Evolutionary conservation across 164 flowering plant species (phyloP), one percentile per base, ranked within the genome.

Genomic region (Vitis rupestris): DNA sequence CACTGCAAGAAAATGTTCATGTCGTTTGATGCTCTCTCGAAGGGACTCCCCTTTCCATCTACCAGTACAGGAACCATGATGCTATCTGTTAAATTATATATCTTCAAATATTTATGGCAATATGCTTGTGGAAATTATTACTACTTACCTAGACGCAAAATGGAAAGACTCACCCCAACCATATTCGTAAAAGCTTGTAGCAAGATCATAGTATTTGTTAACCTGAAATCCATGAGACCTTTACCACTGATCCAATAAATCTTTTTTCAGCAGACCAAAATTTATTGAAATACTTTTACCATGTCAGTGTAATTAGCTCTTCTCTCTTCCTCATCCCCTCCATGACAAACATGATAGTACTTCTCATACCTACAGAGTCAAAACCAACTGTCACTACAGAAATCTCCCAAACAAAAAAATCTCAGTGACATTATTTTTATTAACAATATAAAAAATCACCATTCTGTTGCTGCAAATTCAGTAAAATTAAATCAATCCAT

Each of bases 151-250:
- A 74, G 76, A 87, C 15, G 97, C 99, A 87, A 96, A 96, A 79
- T 96, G 99, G 79, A 96, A 93, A 72, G 97, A 93, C 71, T 96
- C 98, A 62, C 99, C 98, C 99, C 99, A 96, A 57, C 99, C 99
- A 86, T 78, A 96, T 82, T 96, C 99, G 78, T 93, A 96, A 79
- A 96, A 96, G 85, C 99, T 96, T 61, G 99, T 96, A 23, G 74
- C 89, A 72, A 96, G 97, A 81, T 96, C 99, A 82, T 96, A 96
- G 76, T 96, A 96, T 71, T 93, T 96, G 76, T 93, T 93, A 16
- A 93, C 99, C 98, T 96, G 87, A 76, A 76, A 75, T 67, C 51
- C 59, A 57, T 37, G 44, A 37, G 44, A 37, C 44, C 44, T 37
- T 37, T 37, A 37, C 44, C 44, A 3, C 7, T 37, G 44, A 37